Conservation (phyloP, 495 filamentous ascomycete genomes). For the Neurospora hispaniola region DNA sequence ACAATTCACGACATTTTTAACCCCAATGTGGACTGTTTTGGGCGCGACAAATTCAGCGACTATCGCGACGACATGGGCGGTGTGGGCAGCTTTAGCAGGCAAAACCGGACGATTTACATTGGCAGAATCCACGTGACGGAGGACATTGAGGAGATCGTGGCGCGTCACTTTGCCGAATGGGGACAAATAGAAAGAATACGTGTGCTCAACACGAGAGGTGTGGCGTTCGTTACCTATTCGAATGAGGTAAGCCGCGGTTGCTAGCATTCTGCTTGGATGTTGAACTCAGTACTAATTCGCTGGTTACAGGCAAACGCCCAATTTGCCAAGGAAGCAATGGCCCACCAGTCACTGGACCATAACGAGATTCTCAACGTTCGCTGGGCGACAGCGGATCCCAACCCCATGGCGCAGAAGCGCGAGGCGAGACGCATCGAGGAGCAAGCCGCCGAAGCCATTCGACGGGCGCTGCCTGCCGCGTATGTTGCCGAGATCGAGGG, state of each 20-base stretch:
- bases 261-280: background rate
- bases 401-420: slow-evolving; percentile 86
- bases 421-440: slow-evolving; percentile 88
- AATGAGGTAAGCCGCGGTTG: slow-evolving; percentile 43
- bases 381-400: slow-evolving; percentile 95
- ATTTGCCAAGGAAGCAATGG: slow-evolving; percentile 90
- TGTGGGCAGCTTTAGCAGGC: slow-evolving; percentile 78
- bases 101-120: slow-evolving; percentile 87
- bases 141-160: slow-evolving; percentile 94
- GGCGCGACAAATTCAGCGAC: slow-evolving; percentile 74
- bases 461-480: slow-evolving; percentile 78
- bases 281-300: background rate
- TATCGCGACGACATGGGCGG: slow-evolving; percentile 97
- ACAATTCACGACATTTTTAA: slow-evolving; percentile 74
- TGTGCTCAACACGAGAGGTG: slow-evolving; percentile 83
- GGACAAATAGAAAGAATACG: slow-evolving; percentile 79
- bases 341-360: slow-evolving; percentile 67
- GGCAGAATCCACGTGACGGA: slow-evolving; percentile 93
- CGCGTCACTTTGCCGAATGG: slow-evolving; percentile 90
- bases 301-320: slow-evolving; percentile 63
- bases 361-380: slow-evolving; percentile 89
- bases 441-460: slow-evolving; percentile 93
- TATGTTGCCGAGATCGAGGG: slow-evolving; percentile 94
- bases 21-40: slow-evolving; percentile 88
- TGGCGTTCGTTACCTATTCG: slow-evolving; percentile 82